Evolutionary conservation across 495 filamentous ascomycete species (phyloP).

Genomic region (Aspergillus sclerotiicarbonarius): DNA sequence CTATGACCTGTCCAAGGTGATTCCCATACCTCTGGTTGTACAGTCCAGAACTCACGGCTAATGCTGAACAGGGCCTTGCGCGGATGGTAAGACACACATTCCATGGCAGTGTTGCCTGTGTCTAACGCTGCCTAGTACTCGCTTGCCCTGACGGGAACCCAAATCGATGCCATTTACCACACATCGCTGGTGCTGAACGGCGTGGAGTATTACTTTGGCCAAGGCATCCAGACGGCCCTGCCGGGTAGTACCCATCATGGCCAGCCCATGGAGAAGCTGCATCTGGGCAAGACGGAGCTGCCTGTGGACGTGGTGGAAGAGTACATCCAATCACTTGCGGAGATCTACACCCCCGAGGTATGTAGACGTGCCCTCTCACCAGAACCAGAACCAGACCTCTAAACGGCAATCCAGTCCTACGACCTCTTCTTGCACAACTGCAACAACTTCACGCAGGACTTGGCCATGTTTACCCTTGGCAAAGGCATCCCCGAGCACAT

Average conservation of each 20-base stretch:
- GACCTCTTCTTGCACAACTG: slow-evolving; percentile 91
- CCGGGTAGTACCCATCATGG: slow-evolving; percentile 87
- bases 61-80: slow-evolving; percentile 40
- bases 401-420: slow-evolving; percentile 60
- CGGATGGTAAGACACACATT: slow-evolving; percentile 40
- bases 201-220: slow-evolving; percentile 72
- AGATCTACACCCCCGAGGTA: slow-evolving; percentile 81
- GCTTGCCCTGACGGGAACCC: slow-evolving; percentile 56
- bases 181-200: slow-evolving; percentile 81
- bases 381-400: slow-evolving; percentile 6
- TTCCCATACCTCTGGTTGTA: slow-evolving; percentile 4
- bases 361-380: slow-evolving; percentile 3
- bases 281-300: slow-evolving; percentile 72
- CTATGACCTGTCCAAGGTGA: slow-evolving; percentile 85
- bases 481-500: slow-evolving; percentile 87
- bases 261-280: slow-evolving; percentile 70
- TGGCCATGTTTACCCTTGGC: slow-evolving; percentile 87
- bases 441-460: slow-evolving; percentile 97
- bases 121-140: slow-evolving; percentile 44
- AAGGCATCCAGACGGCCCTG: slow-evolving; percentile 73
- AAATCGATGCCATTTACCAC: slow-evolving; percentile 88
- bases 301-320: slow-evolving; percentile 83
- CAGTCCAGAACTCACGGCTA: slow-evolving; percentile 12
- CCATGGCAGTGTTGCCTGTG: neutral
- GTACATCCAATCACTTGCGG: slow-evolving; percentile 79